Conservation (phyloP, 352 stramenopile species). For the Phytopythium sindhum region DNA sequence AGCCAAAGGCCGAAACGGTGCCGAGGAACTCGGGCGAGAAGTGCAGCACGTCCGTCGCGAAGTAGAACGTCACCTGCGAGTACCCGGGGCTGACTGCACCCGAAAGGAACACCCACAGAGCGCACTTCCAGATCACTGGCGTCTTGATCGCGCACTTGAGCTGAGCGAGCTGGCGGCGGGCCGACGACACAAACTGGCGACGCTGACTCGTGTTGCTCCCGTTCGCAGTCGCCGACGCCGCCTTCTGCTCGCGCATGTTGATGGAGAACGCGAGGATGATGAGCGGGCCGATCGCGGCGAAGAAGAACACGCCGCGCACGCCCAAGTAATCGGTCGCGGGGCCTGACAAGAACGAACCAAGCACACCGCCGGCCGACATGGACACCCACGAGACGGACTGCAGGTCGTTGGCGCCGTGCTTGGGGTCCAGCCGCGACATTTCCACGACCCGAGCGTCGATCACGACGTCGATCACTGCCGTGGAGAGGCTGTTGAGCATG, state of each 20-base stretch:
- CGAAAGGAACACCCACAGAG: slow-evolving; percentile 96
- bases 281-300: slow-evolving; percentile 88
- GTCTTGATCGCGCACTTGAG: slow-evolving; percentile 82
- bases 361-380: slow-evolving; percentile 89
- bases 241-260: slow-evolving; percentile 84
- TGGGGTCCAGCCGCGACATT: slow-evolving; percentile 85
- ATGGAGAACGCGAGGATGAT: slow-evolving; percentile 88
- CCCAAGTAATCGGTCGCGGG: slow-evolving; percentile 89
- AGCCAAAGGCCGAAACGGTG: slow-evolving; percentile 72
- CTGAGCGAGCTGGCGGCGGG: slow-evolving; percentile 46
- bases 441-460: slow-evolving; percentile 96
- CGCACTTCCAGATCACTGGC: slow-evolving; percentile 93
- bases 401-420: slow-evolving; percentile 89
- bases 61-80: slow-evolving; percentile 96
- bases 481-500: slow-evolving; percentile 83
- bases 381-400: slow-evolving; percentile 95
- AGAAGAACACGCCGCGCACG: slow-evolving; percentile 90
- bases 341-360: slow-evolving; percentile 92
- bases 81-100: slow-evolving; percentile 91
- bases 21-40: slow-evolving; percentile 96
- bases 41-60: slow-evolving; percentile 92
- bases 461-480: slow-evolving; percentile 95
- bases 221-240: slow-evolving; percentile 3
- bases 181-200: slow-evolving; percentile 46
- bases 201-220: slow-evolving; percentile 20